Evolutionary conservation across 2,329 filamentous ascomycete species (phyloP).

Genomic region (Fusarium liriodendri): DNA sequence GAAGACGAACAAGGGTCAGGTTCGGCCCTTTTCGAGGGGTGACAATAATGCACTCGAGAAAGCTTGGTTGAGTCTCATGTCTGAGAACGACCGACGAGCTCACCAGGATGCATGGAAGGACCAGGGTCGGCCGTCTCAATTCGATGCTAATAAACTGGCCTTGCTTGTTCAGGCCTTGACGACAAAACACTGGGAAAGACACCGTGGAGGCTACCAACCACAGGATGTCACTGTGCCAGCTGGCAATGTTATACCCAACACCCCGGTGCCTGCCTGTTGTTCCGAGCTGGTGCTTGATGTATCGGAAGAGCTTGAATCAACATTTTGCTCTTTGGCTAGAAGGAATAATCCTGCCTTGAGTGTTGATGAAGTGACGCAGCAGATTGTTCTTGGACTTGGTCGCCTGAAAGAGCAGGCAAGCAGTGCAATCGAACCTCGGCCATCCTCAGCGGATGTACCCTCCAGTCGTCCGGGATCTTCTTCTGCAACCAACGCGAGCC

Average conservation of each 20-base stretch:
- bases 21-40: slow-evolving; percentile 81
- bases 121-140: slow-evolving; percentile 12
- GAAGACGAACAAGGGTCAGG: slow-evolving; percentile 66
- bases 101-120: slow-evolving; percentile 54
- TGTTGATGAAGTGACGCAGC: slow-evolving; percentile 58
- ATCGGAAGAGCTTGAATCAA: slow-evolving; percentile 58
- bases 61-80: slow-evolving; percentile 75
- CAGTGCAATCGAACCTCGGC: slow-evolving; percentile 25
- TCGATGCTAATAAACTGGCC: slow-evolving; percentile 26
- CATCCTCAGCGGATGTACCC: slow-evolving; percentile 19
- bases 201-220: slow-evolving; percentile 52
- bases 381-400: slow-evolving; percentile 54
- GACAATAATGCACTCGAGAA: slow-evolving; percentile 85
- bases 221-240: slow-evolving; percentile 46
- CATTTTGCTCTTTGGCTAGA: slow-evolving; percentile 63
- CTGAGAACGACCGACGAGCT: slow-evolving; percentile 59
- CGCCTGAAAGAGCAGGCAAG: slow-evolving; percentile 31
- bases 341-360: slow-evolving; percentile 53
- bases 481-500: slow-evolving; percentile 24
- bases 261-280: slow-evolving; percentile 58
- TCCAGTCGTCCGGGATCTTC: slow-evolving; percentile 31
- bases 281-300: slow-evolving; percentile 59
- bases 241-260: slow-evolving; percentile 45
- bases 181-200: slow-evolving; percentile 59
- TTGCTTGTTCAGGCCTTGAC: slow-evolving; percentile 58